Evolutionary conservation across 257 asterid species (phyloP), one percentile per base, ranked within the genome.

Genomic region (Petunia axillaris): DNA sequence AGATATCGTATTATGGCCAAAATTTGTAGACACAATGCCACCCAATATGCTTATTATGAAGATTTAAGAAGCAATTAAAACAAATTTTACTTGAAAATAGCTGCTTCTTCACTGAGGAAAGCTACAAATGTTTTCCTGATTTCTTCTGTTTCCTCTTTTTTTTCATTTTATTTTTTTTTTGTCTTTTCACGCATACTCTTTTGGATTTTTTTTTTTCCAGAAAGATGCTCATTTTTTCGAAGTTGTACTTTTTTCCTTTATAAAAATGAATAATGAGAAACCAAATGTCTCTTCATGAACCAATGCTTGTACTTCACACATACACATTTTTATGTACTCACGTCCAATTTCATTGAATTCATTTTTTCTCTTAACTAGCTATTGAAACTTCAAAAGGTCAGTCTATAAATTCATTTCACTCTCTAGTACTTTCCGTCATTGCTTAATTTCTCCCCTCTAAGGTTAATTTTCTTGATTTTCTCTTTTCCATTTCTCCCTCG

Each of bases 291-390:
- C 58, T 48, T 48, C 43, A 48, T 9, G 77, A 71, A 71, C 25
- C 48, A 70, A 48, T 71, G 60, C 77, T 14, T 71, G 46, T 46
- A 48, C 10, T 52, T 15, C 75, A 65, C 50, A 1, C 25, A 10
- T 2, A 5, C 73, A 16, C 5, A 38, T 38, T 8, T 37, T 11
- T 38, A 38, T 38, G 6, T 35, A 67, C 13, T 48, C 54, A 68
- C n/a, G 4, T 44, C 57, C 57, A 68, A 39, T 68, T 68, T 44
- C 76, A 44, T 44, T 70, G 3, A 70, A 70, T 25, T 70, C 77
- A 46, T 70, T 48, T 3, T 25, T 46, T 41, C 4, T 70, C 3
- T 10, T 25, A 25, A 25, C 25, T 25, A 25, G 25, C 25, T 25
- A 44, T 25, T 46, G 9, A 46, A 2, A 70, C 76, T 46, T 8